Evolutionary conservation across 441 rosid genomes (phyloP).

Genomic region (Populus hybrid): DNA sequence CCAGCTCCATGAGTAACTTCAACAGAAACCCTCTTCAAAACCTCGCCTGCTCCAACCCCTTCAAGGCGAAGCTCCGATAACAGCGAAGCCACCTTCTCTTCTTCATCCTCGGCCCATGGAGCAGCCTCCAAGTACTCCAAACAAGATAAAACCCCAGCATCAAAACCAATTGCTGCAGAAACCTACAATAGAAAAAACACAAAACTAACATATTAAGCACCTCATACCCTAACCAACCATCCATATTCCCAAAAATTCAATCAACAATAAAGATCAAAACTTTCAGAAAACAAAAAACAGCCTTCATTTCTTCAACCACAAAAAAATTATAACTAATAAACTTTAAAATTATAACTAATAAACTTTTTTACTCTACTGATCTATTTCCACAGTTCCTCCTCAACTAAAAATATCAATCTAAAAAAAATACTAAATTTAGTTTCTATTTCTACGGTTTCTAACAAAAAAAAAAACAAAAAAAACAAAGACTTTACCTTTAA

Average conservation of each 20-base stretch:
- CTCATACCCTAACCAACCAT: conserved; percentile 2
- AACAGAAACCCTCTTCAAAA: conserved; percentile 79
- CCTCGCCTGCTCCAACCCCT: conserved; percentile 87
- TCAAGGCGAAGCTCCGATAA: conserved; percentile 82
- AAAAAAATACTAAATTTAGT: neutral
- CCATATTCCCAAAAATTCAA: neutral
- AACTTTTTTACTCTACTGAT: neutral
- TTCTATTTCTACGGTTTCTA: neutral
- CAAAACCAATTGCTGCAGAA: conserved; percentile 90
- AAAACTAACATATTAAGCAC: conserved; percentile 21
- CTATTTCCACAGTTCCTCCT: conserved; percentile 8
- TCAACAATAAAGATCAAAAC: neutral
- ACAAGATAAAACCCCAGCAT: conserved; percentile 90
- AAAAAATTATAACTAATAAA: neutral
- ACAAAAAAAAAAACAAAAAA: neutral
- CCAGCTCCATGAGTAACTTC: conserved; percentile 55
- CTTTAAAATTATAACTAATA: neutral
- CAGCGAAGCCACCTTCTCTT: conserved; percentile 74
- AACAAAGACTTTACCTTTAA: conserved; percentile 57
- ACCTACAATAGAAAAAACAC: conserved; percentile 44
- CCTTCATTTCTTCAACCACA: conserved; percentile 2
- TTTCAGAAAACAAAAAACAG: neutral
- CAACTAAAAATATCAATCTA: neutral
- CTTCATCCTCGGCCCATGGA: conserved; percentile 99
- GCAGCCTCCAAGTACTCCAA: conserved; percentile 96